A percentile compares a stretch with the other conserved stretches of the same genome.
These are phyloP conservation scores for Scutellaria baicalensis DNA, from an alignment of 257 asterid genomes.

Conservation along the genomic window DNA sequence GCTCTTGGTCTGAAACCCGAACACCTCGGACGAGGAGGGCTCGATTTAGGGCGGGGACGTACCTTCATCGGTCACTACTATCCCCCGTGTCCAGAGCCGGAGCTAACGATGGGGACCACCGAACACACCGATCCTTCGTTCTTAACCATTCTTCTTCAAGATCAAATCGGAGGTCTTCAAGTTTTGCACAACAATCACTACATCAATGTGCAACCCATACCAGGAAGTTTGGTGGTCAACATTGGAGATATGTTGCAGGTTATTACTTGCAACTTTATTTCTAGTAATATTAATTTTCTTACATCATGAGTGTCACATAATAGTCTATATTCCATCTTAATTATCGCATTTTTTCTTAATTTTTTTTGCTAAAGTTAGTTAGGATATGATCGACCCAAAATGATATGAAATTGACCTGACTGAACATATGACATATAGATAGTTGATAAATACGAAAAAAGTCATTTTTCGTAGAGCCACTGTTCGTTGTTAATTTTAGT, in stretches of 20 bases:
- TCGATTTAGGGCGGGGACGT: slow-evolving; percentile 38
- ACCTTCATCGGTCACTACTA: slow-evolving; percentile 49
- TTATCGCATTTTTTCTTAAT: no score
- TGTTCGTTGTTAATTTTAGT: no score
- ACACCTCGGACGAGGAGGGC: slow-evolving; percentile 14
- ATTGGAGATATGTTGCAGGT: slow-evolving; percentile 85
- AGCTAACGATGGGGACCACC: slow-evolving; percentile 52
- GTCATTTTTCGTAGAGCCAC: no score
- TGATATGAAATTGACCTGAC: no score
- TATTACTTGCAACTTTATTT: background rate
- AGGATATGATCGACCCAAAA: no score
- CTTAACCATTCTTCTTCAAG: slow-evolving; percentile 56
- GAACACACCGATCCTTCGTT: slow-evolving; percentile 61
- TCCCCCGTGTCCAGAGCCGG: slow-evolving; percentile 69
- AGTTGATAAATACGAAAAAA: no score
- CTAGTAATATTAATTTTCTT: background rate
- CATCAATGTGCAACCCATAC: slow-evolving; percentile 36
- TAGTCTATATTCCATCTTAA: no score
- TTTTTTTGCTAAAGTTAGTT: no score
- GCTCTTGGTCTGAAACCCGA: slow-evolving; percentile 59
- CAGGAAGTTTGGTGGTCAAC: slow-evolving; percentile 49
- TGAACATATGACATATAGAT: no score
- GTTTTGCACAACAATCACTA: slow-evolving; percentile 42
- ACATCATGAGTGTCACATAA: background rate
- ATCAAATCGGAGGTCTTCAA: slow-evolving; percentile 66